Base-by-base conservation (phyloP, 345 rosid species). In the Pseudoturritis turrita region DNA sequence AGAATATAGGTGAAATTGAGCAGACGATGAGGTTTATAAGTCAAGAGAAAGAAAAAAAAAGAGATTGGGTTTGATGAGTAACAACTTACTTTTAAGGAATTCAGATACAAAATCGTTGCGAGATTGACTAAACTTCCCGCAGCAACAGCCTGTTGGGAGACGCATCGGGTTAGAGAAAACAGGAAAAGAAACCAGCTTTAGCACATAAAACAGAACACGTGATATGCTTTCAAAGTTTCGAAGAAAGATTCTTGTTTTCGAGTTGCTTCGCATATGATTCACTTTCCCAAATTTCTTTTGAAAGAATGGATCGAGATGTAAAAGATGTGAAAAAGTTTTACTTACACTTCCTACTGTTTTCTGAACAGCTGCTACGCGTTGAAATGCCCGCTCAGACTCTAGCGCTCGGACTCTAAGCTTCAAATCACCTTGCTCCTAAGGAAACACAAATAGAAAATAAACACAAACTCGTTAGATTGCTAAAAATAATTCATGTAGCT, bases 371-470 rank as follows among this genome's bases (percentile, higher is more conserved):
- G 96, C 96, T 79, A 94, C 96, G 23, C 98, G 98, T 79, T 89
- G 90, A 78, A 94, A 94, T 58, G 97, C 89, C 77, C 98, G 85
- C 83, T 94, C 98, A 52, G 98, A 83, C 79, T 94, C 98, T 46
- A 94, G 60, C 6, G 98, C 76, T 71, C 98, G 85, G 55, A 94
- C 98, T 50, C 98, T 84, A 65, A 94, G 96, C 87, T 94, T 94
- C 77, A 94, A 71, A 83, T 94, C 98, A 65, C 97, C 98, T 91
- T 94, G 97, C 82, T 94, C 98, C 98, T 94, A 81, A 22, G 40
- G 35, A 45, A 46, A 23, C 39, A 25, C 6, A 9, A 26, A 50
- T 17, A 22, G 4, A n/a, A 33, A 11, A 35, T 31, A 17, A 35
- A 23, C 40, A 35, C 28, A 15, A 71, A 46, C 10, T 57, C 39